Conservation (phyloP, 371 early-diverging fungal genomes). For the Circinella umbellata region DNA sequence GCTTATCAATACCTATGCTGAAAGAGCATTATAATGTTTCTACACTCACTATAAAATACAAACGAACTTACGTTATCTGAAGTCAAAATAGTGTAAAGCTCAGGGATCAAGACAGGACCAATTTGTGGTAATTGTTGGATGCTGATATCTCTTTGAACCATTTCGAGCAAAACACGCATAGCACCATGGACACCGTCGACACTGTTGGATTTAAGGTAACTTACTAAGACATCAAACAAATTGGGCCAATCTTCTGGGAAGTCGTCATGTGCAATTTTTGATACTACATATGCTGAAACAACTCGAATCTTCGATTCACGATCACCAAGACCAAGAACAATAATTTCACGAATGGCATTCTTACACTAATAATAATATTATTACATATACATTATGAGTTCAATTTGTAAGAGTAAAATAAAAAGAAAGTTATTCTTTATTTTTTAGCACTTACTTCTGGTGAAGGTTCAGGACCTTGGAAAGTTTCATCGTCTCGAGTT, state of each 20-base stretch:
- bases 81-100: conserved; percentile 77
- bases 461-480: conserved; percentile 61
- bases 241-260: conserved; percentile 97
- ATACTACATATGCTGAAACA: conserved; percentile 80
- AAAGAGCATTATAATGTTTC: too few species aligned
- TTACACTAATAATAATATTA: conserved; percentile 43
- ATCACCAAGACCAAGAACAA: conserved; percentile 62
- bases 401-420: too few species aligned
- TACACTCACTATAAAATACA: too few species aligned
- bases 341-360: conserved; percentile 52
- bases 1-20: too few species aligned
- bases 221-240: conserved; percentile 79
- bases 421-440: too few species aligned
- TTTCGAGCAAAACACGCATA: conserved; percentile 86
- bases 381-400: background rate
- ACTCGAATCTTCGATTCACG: conserved; percentile 65
- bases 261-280: conserved; percentile 90
- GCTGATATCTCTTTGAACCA: conserved; percentile 85
- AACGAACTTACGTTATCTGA: conserved; percentile 45
- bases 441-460: conserved; percentile 41
- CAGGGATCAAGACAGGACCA: conserved; percentile 81
- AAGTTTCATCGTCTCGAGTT: conserved; percentile 58
- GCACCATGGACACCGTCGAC: conserved; percentile 84
- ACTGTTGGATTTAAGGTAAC: conserved; percentile 68
- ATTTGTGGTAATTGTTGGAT: conserved; percentile 84